Conservation (phyloP, 2,329 filamentous ascomycete genomes). For the Penicillium sp. region DNA sequence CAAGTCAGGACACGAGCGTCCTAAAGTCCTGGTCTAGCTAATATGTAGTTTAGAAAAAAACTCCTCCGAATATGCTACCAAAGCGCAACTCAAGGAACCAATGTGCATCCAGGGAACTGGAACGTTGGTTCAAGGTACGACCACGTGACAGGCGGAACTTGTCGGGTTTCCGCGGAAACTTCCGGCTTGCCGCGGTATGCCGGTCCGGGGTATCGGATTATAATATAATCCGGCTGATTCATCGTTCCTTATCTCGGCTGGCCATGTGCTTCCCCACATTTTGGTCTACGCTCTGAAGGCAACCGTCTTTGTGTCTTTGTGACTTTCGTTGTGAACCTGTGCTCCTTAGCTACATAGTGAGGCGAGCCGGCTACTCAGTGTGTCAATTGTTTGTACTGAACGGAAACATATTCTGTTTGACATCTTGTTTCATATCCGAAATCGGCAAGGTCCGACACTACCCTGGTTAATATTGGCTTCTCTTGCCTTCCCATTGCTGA, state of each 20-base stretch:
- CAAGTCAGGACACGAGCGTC: background rate
- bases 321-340: background rate
- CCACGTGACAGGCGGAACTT: constrained; percentile 11
- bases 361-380: background rate
- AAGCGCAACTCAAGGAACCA: constrained; percentile 1
- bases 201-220: constrained; percentile 1
- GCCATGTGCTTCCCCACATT: constrained; percentile 23
- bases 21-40: background rate
- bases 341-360: background rate
- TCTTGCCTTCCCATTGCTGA: constrained; percentile 12
- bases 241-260: constrained; percentile 13
- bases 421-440: background rate
- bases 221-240: constrained; percentile 18
- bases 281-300: constrained; percentile 8
- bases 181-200: constrained; percentile 16
- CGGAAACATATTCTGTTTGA: background rate
- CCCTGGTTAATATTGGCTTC: background rate
- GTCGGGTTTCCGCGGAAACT: background rate
- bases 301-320: constrained; percentile 6
- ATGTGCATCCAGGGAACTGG: background rate
- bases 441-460: constrained; percentile 8
- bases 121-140: background rate
- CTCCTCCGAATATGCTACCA: background rate
- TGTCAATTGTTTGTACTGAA: background rate
- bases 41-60: background rate